Conservation (phyloP, 1,139 yeast species). For the Casaregolazyma suthepensis region DNA sequence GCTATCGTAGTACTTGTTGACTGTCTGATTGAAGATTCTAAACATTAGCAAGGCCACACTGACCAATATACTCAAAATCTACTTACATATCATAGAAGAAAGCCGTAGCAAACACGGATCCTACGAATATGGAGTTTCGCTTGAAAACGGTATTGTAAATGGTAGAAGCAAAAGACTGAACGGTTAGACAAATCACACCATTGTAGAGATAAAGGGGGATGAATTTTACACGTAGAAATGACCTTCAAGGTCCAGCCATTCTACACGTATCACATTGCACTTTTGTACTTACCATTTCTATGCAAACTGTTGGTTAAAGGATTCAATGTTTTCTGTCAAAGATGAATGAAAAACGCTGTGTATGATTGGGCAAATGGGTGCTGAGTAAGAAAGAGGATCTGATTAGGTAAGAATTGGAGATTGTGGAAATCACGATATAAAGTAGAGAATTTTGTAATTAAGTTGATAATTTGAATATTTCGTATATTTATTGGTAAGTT, state of each 20-base stretch:
- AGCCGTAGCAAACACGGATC: conserved; percentile 77
- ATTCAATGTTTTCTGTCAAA: not conserved
- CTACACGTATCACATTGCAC: not conserved
- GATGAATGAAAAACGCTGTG: not conserved
- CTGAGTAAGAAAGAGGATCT: not conserved
- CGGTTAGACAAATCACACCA: conserved; percentile 1
- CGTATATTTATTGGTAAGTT: too few relatives aligned
- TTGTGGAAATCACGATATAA: not conserved
- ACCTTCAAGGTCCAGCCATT: not conserved
- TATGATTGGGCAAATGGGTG: not conserved
- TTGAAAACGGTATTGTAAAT: conserved; percentile 71
- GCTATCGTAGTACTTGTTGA: conserved; percentile 77
- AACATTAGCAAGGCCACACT: conserved; percentile 15
- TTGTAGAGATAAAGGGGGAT: not conserved
- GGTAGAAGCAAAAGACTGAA: conserved; percentile 43
- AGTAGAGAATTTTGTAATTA: not conserved
- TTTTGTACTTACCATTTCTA: not conserved
- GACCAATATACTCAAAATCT: not conserved
- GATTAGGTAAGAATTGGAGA: not conserved
- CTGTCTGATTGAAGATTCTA: conserved; percentile 64
- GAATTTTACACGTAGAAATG: not conserved
- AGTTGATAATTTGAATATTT: too few relatives aligned
- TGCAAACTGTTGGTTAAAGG: not conserved
- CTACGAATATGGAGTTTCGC: conserved; percentile 90
- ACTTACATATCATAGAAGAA: conserved; percentile 75